Percentiles rank a stretch among this genome's conserved stretches.
These are phyloP conservation scores for Manihot esculenta DNA, from an alignment of 441 rosid genomes.

Conservation along the genomic window DNA sequence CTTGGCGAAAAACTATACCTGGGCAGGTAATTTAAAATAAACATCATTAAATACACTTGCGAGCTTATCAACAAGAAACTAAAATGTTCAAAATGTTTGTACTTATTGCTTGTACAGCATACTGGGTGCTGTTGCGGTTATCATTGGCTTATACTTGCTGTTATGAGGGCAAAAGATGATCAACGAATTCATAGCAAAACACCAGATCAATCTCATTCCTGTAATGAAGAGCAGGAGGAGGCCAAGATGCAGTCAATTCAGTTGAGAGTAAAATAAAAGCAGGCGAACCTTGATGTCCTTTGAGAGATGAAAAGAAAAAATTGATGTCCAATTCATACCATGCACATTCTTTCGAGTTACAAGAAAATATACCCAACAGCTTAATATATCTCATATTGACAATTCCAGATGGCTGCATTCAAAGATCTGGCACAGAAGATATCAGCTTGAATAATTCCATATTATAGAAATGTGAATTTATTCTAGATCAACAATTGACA, in stretches of 20 bases:
- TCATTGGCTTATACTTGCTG: slow-evolving; percentile 54
- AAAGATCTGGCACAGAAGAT: not conserved
- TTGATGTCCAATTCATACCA: not conserved
- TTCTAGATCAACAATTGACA: not conserved
- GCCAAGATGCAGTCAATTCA: slow-evolving; percentile 18
- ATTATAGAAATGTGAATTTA: not conserved
- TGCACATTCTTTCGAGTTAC: not conserved
- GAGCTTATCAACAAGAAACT: not conserved
- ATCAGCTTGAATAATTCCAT: not conserved
- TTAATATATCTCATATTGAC: too few species aligned
- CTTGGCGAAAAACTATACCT: slow-evolving; percentile 56
- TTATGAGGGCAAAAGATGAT: slow-evolving; percentile 62
- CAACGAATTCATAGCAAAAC: slow-evolving; percentile 15
- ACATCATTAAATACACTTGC: not conserved
- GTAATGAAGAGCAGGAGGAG: slow-evolving; percentile 23
- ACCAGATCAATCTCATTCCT: slow-evolving; percentile 16
- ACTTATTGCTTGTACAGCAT: slow-evolving; percentile 32
- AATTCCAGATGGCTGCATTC: not conserved
- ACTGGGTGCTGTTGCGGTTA: slow-evolving; percentile 48
- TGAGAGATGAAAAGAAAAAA: not conserved
- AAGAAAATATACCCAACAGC: not conserved
- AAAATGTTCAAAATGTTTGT: not conserved
- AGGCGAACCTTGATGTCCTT: slow-evolving; percentile 15
- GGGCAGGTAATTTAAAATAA: slow-evolving; percentile 47
- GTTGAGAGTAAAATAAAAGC: slow-evolving; percentile 18